Evolutionary conservation across 768 basidiomycete species (phyloP), one percentile per base, ranked within the genome.

Genomic region (Amanita exitialis): DNA sequence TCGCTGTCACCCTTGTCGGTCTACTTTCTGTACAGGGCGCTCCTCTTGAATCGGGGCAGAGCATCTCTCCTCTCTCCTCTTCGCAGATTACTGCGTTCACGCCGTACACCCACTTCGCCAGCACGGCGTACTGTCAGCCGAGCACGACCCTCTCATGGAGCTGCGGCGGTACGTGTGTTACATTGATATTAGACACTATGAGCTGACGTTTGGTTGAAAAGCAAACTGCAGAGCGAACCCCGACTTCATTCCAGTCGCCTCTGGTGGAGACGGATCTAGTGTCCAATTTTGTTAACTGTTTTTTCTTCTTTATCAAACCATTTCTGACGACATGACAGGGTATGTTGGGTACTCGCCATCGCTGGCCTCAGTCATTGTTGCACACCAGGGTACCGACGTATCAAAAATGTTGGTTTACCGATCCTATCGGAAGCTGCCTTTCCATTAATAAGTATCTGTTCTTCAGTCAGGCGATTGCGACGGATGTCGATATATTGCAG

Each of bases 71-170:
- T 8, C 61, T 78, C 37, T 59, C 66, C 6, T 54, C 65, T 7
- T 15, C 68, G 0, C 72, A 77, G 57, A 72, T 80, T n/a, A 54
- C 64, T 7, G 27, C 59, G 7, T 80, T 69, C 60, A 72, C 61
- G 30, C 69, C 77, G 1, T 82, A 71, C 59, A 67, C 76, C 0
- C 62, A 61, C 51, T 79, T 72, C 51, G 78, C 80, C 0, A 72
- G 72, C 39, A 58, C 79, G 5, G 78, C 70, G 0, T 79, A 79
- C 54, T 82, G 80, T 53, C 51, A 63, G 9, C 69, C 77, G 4
- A 52, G 64, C 6, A 53, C 60, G 25, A 77, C 75, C 5, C 47
- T 69, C 37, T 59, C 66, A 23, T 81, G 79, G 80, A 57, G 64
- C 32, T 81, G 79, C 55, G 79, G 79, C 58, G 53, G 78, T 77